Conservation (phyloP, 2,329 filamentous ascomycete genomes). For the Ophiostoma fasciatum region DNA sequence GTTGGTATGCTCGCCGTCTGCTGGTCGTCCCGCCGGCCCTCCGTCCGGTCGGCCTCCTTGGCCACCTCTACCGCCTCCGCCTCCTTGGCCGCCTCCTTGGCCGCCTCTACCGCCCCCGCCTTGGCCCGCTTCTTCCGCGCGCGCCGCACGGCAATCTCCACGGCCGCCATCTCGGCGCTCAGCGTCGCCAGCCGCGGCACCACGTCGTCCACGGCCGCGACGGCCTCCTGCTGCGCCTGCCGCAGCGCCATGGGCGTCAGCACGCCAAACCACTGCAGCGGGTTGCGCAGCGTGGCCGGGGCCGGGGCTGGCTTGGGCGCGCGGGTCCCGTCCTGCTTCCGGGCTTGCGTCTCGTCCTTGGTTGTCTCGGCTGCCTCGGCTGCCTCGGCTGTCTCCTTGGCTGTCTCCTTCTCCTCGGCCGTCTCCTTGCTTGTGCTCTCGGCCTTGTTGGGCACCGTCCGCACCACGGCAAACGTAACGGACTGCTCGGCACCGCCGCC, state of each 20-base stretch:
- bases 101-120: constrained; percentile 14
- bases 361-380: background rate
- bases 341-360: constrained; percentile 5
- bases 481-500: background rate
- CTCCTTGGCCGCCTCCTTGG: background rate
- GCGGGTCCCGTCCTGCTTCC: background rate
- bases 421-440: background rate
- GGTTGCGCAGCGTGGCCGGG: constrained; percentile 25
- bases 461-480: constrained; percentile 7
- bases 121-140: constrained; percentile 40
- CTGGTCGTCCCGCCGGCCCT: too few species aligned
- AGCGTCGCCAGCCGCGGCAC: constrained; percentile 43
- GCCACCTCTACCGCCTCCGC: background rate
- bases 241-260: constrained; percentile 37
- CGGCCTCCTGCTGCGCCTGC: constrained; percentile 44
- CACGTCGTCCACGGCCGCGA: constrained; percentile 38
- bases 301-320: too few species aligned
- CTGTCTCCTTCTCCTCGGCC: background rate
- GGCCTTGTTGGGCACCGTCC: background rate
- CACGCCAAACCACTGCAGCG: constrained; percentile 43
- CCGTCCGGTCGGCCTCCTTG: too few species aligned
- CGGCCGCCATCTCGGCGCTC: constrained; percentile 42
- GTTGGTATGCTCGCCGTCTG: background rate
- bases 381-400: constrained; percentile 4
- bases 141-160: constrained; percentile 56